These are phyloP conservation scores for Euphorbia corollata DNA, from an alignment of 441 rosid species.

Conservation along the genomic window DNA sequence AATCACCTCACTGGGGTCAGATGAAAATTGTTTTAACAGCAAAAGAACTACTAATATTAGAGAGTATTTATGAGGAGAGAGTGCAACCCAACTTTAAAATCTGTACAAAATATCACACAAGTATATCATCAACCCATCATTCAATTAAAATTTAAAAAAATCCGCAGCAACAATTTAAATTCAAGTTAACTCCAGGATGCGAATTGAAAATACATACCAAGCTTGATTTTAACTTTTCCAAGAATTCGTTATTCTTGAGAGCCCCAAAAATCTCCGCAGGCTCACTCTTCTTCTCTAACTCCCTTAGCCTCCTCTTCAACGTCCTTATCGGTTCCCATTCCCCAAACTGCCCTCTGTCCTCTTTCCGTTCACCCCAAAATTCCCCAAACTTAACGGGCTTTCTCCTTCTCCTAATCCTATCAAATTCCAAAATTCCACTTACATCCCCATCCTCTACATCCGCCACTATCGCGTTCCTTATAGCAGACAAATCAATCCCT, in stretches of 20 bases:
- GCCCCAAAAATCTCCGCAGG: conserved; percentile 55
- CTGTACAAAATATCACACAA: neutral
- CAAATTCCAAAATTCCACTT: conserved; percentile 35
- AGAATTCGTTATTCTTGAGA: conserved; percentile 57
- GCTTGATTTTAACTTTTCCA: conserved; percentile 78
- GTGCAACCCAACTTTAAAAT: neutral
- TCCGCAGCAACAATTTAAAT: neutral
- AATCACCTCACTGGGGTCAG: neutral
- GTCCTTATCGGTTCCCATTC: conserved; percentile 78
- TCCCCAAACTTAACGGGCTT: conserved; percentile 44
- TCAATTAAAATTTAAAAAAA: neutral
- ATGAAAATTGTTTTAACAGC: neutral
- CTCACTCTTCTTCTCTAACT: conserved; percentile 68
- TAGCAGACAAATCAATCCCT: conserved; percentile 70
- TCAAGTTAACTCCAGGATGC: neutral
- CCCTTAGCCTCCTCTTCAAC: conserved; percentile 55
- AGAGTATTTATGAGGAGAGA: neutral
- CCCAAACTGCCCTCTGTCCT: conserved; percentile 37
- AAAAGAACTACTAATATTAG: neutral
- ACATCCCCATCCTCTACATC: conserved; percentile 42
- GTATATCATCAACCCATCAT: neutral
- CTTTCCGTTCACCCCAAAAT: conserved; percentile 37
- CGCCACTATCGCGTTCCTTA: conserved; percentile 67
- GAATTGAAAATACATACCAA: conserved; percentile 44
- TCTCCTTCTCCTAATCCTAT: conserved; percentile 46